Base-by-base conservation (phyloP, 148 eudicot species). In the Beta vulgaris region DNA sequence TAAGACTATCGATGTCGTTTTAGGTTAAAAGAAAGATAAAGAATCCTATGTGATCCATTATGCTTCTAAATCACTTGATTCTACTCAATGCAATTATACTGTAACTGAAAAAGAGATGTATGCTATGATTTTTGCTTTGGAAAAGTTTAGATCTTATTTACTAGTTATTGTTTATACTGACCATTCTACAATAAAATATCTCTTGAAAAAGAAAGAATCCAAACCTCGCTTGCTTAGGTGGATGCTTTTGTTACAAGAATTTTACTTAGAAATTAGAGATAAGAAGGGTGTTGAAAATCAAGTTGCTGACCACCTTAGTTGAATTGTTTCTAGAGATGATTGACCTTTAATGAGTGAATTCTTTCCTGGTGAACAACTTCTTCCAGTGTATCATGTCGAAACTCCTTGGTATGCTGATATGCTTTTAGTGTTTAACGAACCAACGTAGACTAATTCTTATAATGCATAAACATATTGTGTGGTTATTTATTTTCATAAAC, bases 351-450 rank as follows among this genome's bases (percentile, higher is more conserved):
- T 36, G 67, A 29, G 16, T 62, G 11, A 32, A 15, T 62, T 62
- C 8, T 34, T 62, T 10, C 62, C 62, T 10, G 62, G n/a, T 57
- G 62, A 57, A 16, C 62, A 57, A 4, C 8, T 57, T 25, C 0
- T 12, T 62, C 16, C 39, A 11, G 2, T 62, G n/a, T 29, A 62
- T 62, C 12, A 2, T 62, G 7, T 8, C 2, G 7, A 29, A 3
- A 19, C n/a, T 6, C 67, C 67, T 26, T 62, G 42, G 42, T 62
- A 34, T 62, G 67, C 67, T 62, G 42, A 62, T 36, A 32, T 62
- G n/a, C n/a, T n/a, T n/a, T n/a, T n/a, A n/a, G n/a, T n/a, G n/a
- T n/a, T n/a, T n/a, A n/a, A n/a, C n/a, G n/a, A n/a, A n/a, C n/a
- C n/a, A n/a, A n/a, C n/a, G n/a, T n/a, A n/a, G n/a, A n/a, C n/a